A percentile compares a stretch with the other conserved stretches of the same genome.
phyloP scores from a whole-genome alignment of 192 early-diverging fungal genomes.

The Backusella psychrophila region DNA sequence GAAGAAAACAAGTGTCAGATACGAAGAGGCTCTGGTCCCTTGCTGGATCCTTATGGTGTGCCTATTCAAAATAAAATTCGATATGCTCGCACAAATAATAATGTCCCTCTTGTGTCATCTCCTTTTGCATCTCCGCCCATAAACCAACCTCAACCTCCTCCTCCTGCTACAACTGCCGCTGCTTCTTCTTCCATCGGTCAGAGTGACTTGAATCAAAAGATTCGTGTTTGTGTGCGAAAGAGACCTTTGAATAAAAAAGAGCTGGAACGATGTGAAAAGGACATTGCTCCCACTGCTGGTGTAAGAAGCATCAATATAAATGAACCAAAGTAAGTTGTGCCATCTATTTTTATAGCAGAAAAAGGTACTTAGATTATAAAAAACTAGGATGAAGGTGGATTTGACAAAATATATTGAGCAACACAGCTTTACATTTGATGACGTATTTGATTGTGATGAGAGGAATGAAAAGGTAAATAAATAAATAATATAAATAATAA shows the following conservation, averaged over 20 bases:
- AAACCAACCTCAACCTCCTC: not conserved
- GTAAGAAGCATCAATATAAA: conserved; percentile 77
- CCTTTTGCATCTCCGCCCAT: conserved; percentile 5
- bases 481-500: not conserved
- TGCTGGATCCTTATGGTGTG: conserved; percentile 77
- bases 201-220: conserved; percentile 75
- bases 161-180: not conserved
- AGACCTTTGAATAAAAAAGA: conserved; percentile 91
- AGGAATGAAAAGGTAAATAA: conserved; percentile 78
- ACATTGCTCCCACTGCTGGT: conserved; percentile 73
- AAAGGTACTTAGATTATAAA: not conserved
- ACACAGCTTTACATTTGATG: conserved; percentile 94
- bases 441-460: conserved; percentile 85
- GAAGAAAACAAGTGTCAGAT: conserved; percentile 15
- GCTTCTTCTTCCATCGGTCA: not conserved
- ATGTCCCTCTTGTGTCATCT: conserved; percentile 14
- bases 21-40: conserved; percentile 36
- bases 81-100: not conserved
- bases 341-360: not conserved
- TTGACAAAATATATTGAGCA: conserved; percentile 95
- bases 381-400: conserved; percentile 83
- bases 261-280: conserved; percentile 72
- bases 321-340: conserved; percentile 81
- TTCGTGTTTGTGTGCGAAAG: conserved; percentile 96
- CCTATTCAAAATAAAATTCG: conserved; percentile 35